phyloP scores from a whole-genome alignment of 345 rosid species.

The Schrenkiella parvula region DNA sequence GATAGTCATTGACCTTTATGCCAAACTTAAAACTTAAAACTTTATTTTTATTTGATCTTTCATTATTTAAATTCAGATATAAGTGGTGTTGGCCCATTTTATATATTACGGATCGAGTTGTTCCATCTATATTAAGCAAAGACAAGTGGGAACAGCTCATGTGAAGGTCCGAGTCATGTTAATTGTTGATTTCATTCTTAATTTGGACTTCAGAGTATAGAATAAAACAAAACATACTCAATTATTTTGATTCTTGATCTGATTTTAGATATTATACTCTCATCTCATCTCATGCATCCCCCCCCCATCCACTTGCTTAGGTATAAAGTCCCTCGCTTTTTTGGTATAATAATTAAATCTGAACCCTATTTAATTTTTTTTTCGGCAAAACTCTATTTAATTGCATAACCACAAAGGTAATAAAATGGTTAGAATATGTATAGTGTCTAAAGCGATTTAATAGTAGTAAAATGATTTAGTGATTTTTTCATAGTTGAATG shows the following conservation, averaged over 20 bases:
- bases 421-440: not conserved
- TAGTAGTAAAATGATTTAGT: not conserved
- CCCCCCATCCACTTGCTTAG: slow-evolving; percentile 31
- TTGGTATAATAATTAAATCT: not conserved
- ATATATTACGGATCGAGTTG: slow-evolving; percentile 10
- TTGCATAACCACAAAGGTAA: slow-evolving; percentile 11
- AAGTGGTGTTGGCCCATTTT: slow-evolving; percentile 29
- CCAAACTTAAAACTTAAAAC: not conserved
- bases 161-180: slow-evolving; percentile 17
- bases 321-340: slow-evolving; percentile 11
- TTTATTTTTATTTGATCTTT: not conserved
- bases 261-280: slow-evolving; percentile 27
- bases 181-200: slow-evolving; percentile 20
- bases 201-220: slow-evolving; percentile 21
- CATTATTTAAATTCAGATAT: not conserved
- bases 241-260: slow-evolving; percentile 32
- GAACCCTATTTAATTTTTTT: not conserved
- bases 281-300: no score
- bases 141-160: slow-evolving; percentile 37
- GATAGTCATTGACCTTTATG: slow-evolving; percentile 1
- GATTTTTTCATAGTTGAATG: not conserved
- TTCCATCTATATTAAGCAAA: slow-evolving; percentile 32
- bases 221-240: slow-evolving; percentile 19
- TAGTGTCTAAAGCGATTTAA: not conserved
- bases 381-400: not conserved